Base-by-base conservation (phyloP, 352 stramenopile species). In the Hyaloperonospora brassicae region DNA sequence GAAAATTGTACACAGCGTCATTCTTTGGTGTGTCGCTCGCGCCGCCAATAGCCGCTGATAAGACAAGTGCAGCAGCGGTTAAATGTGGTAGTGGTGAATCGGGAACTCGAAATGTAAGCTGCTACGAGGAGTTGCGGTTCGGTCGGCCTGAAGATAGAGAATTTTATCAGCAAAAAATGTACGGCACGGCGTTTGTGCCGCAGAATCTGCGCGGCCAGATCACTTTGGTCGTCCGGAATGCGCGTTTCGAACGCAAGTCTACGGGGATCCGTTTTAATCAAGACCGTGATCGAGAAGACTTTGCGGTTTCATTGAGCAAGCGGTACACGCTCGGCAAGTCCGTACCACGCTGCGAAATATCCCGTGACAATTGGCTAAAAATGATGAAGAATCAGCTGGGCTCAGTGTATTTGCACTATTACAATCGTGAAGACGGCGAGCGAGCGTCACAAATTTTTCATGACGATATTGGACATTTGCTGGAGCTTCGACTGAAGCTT, bases 201-300 rank as follows among this genome's bases (percentile, higher is more conserved):
- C 73, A 80, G 46, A 39, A 55, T 14, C 27, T 84, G 13, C 72
- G 70, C 10, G 67, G 63, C 2, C 53, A 57, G 30, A 70, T 62
- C 31, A 81, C 73, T 9, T 43, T 82, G 17, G 69, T 82, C 25
- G 58, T 74, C 43, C 66, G 70, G 13, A 78, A 76, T 50, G 65
- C 76, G 13, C 55, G 55, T 12, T 86, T 79, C 44, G 66, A 79
- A 56, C 70, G 75, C 39, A 82, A 82, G 40, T 80, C 75, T 8
- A 81, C 66, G 2, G 73, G 75, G 7, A 76, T 84, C 22, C 70
- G 66, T 12, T 86, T 86, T 41, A 86, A 86, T 59, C 61, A 69
- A 35, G 67, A 84, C 39, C 72, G 71, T 11, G 75, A 86, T 47
- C 59, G 70, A 25, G 73, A 82, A 9, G 71, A 81, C 22, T 86